Percentiles rank a stretch among this genome's conserved stretches.
These are phyloP conservation scores for Pelargonium myrrhifolium DNA, from an alignment of 441 rosid genomes.

Conservation along the genomic window DNA sequence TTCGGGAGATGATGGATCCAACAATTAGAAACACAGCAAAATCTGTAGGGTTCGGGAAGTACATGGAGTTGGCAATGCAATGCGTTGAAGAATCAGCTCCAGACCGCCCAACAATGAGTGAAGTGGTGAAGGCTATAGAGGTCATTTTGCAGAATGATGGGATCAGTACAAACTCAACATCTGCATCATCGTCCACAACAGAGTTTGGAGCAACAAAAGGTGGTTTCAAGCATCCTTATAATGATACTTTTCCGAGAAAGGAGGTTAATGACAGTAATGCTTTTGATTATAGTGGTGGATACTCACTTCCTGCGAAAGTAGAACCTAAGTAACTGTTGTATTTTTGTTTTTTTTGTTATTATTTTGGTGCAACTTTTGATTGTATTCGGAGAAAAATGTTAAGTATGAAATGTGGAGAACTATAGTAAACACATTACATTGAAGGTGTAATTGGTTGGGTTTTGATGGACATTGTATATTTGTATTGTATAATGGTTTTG, in stretches of 20 bases:
- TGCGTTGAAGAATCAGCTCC: constrained; percentile 82
- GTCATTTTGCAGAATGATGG: constrained; percentile 69
- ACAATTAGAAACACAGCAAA: constrained; percentile 36
- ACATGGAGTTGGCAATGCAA: constrained; percentile 66
- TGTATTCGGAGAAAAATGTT: background rate
- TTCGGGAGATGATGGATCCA: constrained; percentile 67
- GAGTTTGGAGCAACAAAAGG: constrained; percentile 57
- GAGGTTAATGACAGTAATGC: constrained; percentile 30
- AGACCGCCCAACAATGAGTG: constrained; percentile 92
- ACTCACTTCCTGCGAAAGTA: constrained; percentile 44
- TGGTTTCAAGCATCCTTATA: constrained; percentile 45
- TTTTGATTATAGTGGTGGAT: constrained; percentile 71
- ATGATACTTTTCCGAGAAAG: constrained; percentile 36
- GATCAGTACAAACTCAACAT: constrained; percentile 57
- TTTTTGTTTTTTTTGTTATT: background rate
- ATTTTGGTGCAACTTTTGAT: background rate
- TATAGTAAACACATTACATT: background rate
- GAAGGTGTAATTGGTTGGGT: background rate
- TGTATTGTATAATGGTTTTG: too few relatives aligned
- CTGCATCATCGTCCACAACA: constrained; percentile 75
- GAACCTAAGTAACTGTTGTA: constrained; percentile 42
- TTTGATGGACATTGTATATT: too few relatives aligned
- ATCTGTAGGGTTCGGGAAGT: constrained; percentile 46
- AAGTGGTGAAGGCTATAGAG: constrained; percentile 79
- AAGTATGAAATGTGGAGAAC: background rate